phyloP scores from a whole-genome alignment of 352 stramenopile species.

The Globisporangium iwayamae region DNA sequence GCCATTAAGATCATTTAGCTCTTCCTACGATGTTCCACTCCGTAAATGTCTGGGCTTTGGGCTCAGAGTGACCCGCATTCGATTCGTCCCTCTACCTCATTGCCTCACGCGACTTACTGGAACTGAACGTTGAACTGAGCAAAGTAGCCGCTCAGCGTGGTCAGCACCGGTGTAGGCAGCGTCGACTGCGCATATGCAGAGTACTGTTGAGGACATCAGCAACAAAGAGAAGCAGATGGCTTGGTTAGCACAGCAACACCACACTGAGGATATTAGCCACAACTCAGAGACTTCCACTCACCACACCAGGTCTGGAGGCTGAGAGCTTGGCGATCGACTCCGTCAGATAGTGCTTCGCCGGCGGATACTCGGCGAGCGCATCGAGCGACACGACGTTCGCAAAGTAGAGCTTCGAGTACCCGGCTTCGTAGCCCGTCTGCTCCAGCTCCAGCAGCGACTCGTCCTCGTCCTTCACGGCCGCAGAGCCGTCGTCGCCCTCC shows the following conservation, averaged over 20 bases:
- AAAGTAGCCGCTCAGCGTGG: constrained; percentile 57
- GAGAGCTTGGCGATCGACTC: constrained; percentile 69
- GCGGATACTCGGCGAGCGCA: constrained; percentile 76
- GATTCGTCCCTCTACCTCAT: not conserved
- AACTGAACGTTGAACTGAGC: constrained; percentile 60
- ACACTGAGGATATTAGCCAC: not conserved
- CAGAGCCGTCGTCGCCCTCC: constrained; percentile 55
- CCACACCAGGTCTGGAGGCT: constrained; percentile 58
- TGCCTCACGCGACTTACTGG: constrained; percentile 30
- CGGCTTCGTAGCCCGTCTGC: constrained; percentile 90
- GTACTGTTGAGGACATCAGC: constrained; percentile 28
- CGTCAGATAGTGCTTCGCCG: constrained; percentile 54
- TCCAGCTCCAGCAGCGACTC: constrained; percentile 76
- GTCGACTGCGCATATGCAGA: constrained; percentile 43
- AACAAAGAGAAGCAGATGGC: no score
- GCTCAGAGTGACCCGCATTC: not conserved
- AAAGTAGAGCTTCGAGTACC: constrained; percentile 93
- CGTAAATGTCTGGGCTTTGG: not conserved
- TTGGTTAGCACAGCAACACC: not conserved
- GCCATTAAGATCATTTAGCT: not conserved
- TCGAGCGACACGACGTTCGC: constrained; percentile 84
- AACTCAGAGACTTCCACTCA: constrained; percentile 23
- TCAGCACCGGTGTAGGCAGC: constrained; percentile 27
- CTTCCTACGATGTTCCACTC: not conserved
- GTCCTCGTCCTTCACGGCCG: constrained; percentile 70